Conservation (phyloP, 2,329 filamentous ascomycete genomes). For the Aspergillus unguis region DNA sequence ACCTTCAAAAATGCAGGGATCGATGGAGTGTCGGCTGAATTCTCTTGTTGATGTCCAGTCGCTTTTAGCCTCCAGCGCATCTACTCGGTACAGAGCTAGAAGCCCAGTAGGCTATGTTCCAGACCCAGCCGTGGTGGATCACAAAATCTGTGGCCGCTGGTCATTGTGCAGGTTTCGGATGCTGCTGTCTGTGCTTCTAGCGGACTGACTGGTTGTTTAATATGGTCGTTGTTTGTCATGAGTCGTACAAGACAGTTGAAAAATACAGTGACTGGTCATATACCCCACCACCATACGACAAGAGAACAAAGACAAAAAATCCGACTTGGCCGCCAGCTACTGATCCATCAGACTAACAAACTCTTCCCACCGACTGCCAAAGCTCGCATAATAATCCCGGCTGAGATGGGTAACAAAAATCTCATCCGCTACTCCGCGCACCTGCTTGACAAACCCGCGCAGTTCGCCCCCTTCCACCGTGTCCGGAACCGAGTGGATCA, state of each 20-base stretch:
- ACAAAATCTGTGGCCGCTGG: conserved; percentile 7
- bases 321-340: conserved; percentile 5
- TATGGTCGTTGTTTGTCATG: too few relatives aligned
- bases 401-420: conserved; percentile 41
- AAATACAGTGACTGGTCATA: too few relatives aligned
- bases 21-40: too few relatives aligned
- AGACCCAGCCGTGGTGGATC: conserved; percentile 1
- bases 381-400: conserved; percentile 41
- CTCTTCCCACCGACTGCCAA: conserved; percentile 36
- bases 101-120: too few relatives aligned
- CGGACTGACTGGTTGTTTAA: too few relatives aligned
- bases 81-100: too few relatives aligned
- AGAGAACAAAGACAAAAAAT: not conserved
- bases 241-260: not conserved
- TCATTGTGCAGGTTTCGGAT: conserved; percentile 16
- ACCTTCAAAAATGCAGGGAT: conserved; percentile 4
- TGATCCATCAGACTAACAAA: conserved; percentile 36
- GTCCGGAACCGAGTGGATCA: conserved; percentile 40
- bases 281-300: too few relatives aligned
- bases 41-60: too few relatives aligned
- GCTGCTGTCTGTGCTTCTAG: not conserved
- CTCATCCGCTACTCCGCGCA: conserved; percentile 36
- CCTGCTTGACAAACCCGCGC: conserved; percentile 33
- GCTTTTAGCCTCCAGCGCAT: too few relatives aligned
- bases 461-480: conserved; percentile 29